phyloP scores from a whole-genome alignment of 108 stramenopile genomes.

The Fistulifera pelliculosa region DNA sequence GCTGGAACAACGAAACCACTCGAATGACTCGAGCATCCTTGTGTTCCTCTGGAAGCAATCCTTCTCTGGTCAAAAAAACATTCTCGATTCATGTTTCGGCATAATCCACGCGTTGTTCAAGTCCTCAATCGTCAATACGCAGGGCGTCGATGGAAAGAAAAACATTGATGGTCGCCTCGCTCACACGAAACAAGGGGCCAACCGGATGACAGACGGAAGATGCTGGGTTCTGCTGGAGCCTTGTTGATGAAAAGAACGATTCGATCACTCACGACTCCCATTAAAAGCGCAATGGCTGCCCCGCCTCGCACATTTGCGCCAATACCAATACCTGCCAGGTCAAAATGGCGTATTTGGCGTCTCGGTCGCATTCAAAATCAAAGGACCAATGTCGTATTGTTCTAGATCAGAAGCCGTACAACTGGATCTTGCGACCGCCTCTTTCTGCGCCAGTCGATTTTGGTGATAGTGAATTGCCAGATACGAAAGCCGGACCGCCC shows the following conservation, averaged over 20 bases:
- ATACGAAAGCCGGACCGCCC: slow-evolving; percentile 29
- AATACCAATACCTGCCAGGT: slow-evolving; percentile 6
- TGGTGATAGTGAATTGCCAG: slow-evolving; percentile 32
- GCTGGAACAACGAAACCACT: background rate
- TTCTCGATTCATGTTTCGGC: background rate
- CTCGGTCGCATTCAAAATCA: slow-evolving; percentile 22
- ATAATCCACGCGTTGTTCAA: slow-evolving; percentile 5
- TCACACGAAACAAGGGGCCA: slow-evolving; percentile 18
- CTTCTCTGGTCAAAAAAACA: slow-evolving; percentile 9
- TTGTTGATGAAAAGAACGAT: slow-evolving; percentile 13
- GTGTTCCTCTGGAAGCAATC: background rate
- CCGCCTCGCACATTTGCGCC: slow-evolving; percentile 13
- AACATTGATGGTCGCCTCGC: slow-evolving; percentile 18
- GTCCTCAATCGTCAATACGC: slow-evolving; percentile 12
- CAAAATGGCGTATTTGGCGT: slow-evolving; percentile 16
- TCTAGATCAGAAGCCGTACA: background rate
- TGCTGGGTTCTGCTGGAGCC: slow-evolving; percentile 6
- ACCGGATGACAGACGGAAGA: background rate
- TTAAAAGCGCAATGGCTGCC: slow-evolving; percentile 8
- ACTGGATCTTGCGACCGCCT: slow-evolving; percentile 14
- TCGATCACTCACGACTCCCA: slow-evolving; percentile 12
- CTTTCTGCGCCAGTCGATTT: slow-evolving; percentile 19
- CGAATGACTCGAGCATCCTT: background rate
- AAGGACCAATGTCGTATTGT: slow-evolving; percentile 6
- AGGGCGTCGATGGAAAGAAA: slow-evolving; percentile 15